These are phyloP conservation scores for Candida railenensis DNA, from an alignment of 805 yeast genomes.

Conservation along the genomic window DNA sequence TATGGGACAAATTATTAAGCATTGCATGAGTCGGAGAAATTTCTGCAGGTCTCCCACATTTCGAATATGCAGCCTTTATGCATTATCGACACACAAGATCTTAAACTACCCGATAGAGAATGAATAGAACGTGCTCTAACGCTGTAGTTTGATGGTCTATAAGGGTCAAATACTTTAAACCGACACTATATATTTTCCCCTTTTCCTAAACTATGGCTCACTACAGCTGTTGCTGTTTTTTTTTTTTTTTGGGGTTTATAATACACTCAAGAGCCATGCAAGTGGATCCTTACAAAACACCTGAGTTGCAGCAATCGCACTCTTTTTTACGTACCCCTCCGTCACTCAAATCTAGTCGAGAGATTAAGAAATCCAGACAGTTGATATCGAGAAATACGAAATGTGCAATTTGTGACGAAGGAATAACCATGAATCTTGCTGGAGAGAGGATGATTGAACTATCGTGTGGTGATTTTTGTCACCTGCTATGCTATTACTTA, in stretches of 20 bases:
- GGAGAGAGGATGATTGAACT: conserved; percentile 1
- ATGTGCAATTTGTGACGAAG: background rate
- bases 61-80: no score
- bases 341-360: background rate
- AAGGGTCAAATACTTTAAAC: no score
- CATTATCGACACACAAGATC: no score
- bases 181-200: no score
- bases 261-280: background rate
- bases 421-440: conserved; percentile 3
- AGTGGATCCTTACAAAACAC: background rate
- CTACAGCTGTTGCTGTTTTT: background rate
- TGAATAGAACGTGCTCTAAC: no score
- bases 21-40: no score
- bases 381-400: background rate
- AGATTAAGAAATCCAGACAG: background rate
- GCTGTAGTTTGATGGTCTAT: no score
- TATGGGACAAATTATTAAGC: no score
- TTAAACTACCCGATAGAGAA: no score
- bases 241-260: background rate
- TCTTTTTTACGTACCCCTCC: background rate
- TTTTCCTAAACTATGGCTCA: no score
- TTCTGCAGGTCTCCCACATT: no score
- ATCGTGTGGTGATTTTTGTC: conserved; percentile 4
- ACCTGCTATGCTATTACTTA: conserved; percentile 1
- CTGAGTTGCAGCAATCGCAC: background rate